Evolutionary conservation across 305 asterid genomes (phyloP).

Genomic region (Plantago coronopus): DNA sequence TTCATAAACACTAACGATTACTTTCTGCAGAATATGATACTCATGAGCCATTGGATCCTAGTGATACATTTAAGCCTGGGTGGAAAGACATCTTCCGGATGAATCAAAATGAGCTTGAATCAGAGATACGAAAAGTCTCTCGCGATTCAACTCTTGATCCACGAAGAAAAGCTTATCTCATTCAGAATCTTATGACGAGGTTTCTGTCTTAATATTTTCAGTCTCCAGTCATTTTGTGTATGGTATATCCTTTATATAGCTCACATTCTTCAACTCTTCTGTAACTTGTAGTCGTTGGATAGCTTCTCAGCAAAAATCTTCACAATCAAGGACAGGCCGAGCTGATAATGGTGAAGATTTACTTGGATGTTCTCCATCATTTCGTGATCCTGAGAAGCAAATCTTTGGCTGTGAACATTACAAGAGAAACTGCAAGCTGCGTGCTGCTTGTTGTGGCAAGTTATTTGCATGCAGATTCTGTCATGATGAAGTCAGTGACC

Average conservation of each 20-base stretch:
- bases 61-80: constrained; percentile 93
- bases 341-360: constrained; percentile 52
- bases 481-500: constrained; percentile 97
- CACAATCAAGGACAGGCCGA: constrained; percentile 52
- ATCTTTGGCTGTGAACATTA: constrained; percentile 91
- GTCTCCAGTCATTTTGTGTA: constrained; percentile 5
- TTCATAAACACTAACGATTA: constrained; percentile 17
- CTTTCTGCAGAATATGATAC: constrained; percentile 47
- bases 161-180: constrained; percentile 91
- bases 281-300: constrained; percentile 77
- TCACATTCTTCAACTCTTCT: constrained; percentile 22
- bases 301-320: constrained; percentile 87
- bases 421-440: constrained; percentile 93
- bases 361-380: constrained; percentile 70
- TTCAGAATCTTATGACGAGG: constrained; percentile 97
- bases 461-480: constrained; percentile 88
- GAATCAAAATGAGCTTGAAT: constrained; percentile 99
- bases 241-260: constrained; percentile 13
- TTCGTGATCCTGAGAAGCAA: constrained; percentile 69
- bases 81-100: constrained; percentile 96
- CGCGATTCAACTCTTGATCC: constrained; percentile 94
- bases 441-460: constrained; percentile 95
- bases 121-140: constrained; percentile 93
- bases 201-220: constrained; percentile 23
- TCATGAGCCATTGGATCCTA: constrained; percentile 71